Percentiles rank a stretch among this genome's conserved stretches.
Evolutionary conservation across 176 grass and related monocot genomes (phyloP).

Genomic region (Olyra latifolia): DNA sequence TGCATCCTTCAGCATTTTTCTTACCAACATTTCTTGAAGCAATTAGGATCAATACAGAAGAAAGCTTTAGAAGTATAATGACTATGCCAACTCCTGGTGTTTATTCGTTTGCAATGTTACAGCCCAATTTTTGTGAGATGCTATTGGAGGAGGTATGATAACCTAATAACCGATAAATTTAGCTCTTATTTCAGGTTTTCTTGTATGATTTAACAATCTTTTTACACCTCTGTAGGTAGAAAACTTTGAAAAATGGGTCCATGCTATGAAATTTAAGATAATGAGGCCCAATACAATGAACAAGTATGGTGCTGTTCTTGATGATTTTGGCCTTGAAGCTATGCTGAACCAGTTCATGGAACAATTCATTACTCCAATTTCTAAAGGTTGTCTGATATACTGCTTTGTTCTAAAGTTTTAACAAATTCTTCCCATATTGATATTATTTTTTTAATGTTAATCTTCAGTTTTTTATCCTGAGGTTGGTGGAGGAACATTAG

Average conservation of each 20-base stretch:
- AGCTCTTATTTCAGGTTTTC: conserved; percentile 17
- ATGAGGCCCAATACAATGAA: conserved; percentile 99
- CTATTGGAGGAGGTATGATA: conserved; percentile 79
- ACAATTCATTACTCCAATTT: conserved; percentile 81
- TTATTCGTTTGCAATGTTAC: conserved; percentile 96
- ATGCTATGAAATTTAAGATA: conserved; percentile 84
- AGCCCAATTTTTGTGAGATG: conserved; percentile 78
- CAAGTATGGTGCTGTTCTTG: conserved; percentile 94
- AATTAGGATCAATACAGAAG: conserved; percentile 71
- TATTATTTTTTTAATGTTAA: conserved; percentile 31
- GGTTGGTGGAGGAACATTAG: conserved; percentile 82
- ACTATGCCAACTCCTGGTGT: conserved; percentile 82
- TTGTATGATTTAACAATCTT: conserved; percentile 6
- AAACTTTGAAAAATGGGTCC: conserved; percentile 95
- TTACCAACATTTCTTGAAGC: conserved; percentile 84
- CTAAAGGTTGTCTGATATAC: conserved; percentile 60
- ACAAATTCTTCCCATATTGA: conserved; percentile 28
- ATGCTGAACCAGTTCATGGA: conserved; percentile 96
- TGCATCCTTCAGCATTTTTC: conserved; percentile 79
- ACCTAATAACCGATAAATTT: conserved; percentile 3
- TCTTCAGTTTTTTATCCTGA: conserved; percentile 83
- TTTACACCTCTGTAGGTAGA: conserved; percentile 69
- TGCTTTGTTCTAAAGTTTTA: conserved; percentile 19
- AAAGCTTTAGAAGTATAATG: conserved; percentile 84
- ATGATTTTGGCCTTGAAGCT: conserved; percentile 92